Percentiles rank a stretch among this genome's conserved stretches.
phyloP scores from a whole-genome alignment of 371 early-diverging fungal species.

The Mucor plumbeus region DNA sequence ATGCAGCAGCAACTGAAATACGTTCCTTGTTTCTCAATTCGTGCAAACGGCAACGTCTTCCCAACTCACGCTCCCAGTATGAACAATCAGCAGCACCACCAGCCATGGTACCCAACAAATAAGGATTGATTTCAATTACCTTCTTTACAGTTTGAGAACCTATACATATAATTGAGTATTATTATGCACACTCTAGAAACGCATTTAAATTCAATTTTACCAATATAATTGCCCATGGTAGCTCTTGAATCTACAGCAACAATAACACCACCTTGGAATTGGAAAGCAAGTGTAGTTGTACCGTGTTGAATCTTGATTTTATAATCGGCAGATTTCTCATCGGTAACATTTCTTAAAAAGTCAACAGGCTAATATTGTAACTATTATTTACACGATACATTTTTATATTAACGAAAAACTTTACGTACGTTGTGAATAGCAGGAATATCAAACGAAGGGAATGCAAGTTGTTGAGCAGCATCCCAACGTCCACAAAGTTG shows the following conservation, averaged over 20 bases:
- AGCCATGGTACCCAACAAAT: slow-evolving; percentile 99
- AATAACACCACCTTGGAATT: slow-evolving; percentile 96
- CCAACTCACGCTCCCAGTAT: slow-evolving; percentile 99
- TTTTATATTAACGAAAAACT: not conserved
- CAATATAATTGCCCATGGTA: slow-evolving; percentile 97
- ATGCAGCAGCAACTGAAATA: slow-evolving; percentile 99
- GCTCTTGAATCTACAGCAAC: slow-evolving; percentile 99
- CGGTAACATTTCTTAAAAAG: slow-evolving; percentile 67
- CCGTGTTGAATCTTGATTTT: slow-evolving; percentile 94
- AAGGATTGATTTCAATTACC: slow-evolving; percentile 99
- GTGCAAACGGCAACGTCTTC: slow-evolving; percentile 94
- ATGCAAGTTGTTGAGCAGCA: slow-evolving; percentile 69
- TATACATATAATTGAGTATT: slow-evolving; percentile 27
- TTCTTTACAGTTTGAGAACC: slow-evolving; percentile 99
- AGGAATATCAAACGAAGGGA: slow-evolving; percentile 78
- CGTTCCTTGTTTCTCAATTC: slow-evolving; percentile 98
- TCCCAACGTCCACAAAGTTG: slow-evolving; percentile 59
- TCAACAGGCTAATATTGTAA: slow-evolving; percentile 59
- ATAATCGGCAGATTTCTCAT: slow-evolving; percentile 64
- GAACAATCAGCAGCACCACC: slow-evolving; percentile 99
- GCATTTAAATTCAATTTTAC: slow-evolving; percentile 45
- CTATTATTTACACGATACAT: not conserved
- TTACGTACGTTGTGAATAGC: slow-evolving; percentile 68
- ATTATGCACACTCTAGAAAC: not conserved
- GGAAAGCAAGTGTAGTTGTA: slow-evolving; percentile 99